These are phyloP conservation scores for Entrophospora sp. DNA, from an alignment of 192 early-diverging fungal genomes.

Conservation along the genomic window DNA sequence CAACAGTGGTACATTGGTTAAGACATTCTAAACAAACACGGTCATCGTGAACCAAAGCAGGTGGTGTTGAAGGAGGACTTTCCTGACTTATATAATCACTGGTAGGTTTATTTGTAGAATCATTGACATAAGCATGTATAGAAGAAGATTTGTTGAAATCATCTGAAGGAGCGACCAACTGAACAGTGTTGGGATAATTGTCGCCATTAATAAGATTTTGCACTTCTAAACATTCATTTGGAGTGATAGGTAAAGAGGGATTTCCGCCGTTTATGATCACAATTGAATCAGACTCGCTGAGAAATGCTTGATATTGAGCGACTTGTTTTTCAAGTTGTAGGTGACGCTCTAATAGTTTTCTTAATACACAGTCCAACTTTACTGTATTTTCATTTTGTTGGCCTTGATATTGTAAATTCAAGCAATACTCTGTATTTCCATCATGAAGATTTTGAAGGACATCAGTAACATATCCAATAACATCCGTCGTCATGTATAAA, in stretches of 20 bases:
- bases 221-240: not conserved
- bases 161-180: too few species aligned
- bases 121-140: too few species aligned
- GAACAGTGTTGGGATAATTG: too few species aligned
- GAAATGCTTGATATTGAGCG: not conserved
- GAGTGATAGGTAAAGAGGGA: not conserved
- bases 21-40: not conserved
- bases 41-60: not conserved
- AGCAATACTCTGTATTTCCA: conserved; percentile 1
- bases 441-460: conserved; percentile 13
- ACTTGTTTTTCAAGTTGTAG: conserved; percentile 1
- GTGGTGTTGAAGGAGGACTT: not conserved
- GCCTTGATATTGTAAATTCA: not conserved
- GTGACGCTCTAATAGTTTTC: not conserved
- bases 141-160: too few species aligned
- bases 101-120: too few species aligned
- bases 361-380: not conserved
- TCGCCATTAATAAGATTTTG: too few species aligned
- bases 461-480: conserved; percentile 8
- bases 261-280: not conserved
- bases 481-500: conserved; percentile 4
- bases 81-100: not conserved
- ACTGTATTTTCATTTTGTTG: not conserved
- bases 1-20: not conserved
- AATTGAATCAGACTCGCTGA: conserved; percentile 11